phyloP scores from a whole-genome alignment of 2,329 filamentous ascomycete genomes.

The Aspergillus ochraceoroseus region DNA sequence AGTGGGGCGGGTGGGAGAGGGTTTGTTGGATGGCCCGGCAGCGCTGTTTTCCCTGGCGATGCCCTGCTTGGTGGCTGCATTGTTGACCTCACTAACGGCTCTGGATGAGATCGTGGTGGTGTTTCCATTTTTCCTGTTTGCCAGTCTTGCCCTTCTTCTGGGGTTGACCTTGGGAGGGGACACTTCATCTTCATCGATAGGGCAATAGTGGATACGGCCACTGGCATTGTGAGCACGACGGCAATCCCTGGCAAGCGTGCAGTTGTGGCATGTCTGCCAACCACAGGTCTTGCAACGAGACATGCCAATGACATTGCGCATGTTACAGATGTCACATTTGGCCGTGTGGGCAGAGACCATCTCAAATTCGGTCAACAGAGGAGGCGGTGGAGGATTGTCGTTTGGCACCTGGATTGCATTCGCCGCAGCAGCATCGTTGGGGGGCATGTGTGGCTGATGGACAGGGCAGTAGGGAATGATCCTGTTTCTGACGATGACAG shows the following conservation, averaged over 20 bases:
- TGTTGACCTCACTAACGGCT: too few relatives aligned
- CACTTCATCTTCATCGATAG: slow-evolving; percentile 1
- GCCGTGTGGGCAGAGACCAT: slow-evolving; percentile 32
- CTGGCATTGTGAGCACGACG: slow-evolving; percentile 13
- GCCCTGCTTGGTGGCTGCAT: too few relatives aligned
- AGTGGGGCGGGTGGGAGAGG: neutral
- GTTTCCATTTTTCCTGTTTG: neutral
- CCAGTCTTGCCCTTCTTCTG: too few relatives aligned
- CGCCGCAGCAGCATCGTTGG: too few relatives aligned
- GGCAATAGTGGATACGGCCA: slow-evolving; percentile 10
- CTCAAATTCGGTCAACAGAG: slow-evolving; percentile 22
- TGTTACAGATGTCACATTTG: slow-evolving; percentile 38
- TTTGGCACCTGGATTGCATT: too few relatives aligned
- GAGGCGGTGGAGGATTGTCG: neutral
- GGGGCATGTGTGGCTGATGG: too few relatives aligned
- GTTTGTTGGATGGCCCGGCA: too few relatives aligned
- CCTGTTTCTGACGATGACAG: too few relatives aligned
- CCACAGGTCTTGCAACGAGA: slow-evolving; percentile 33
- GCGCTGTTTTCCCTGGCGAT: too few relatives aligned
- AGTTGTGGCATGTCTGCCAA: slow-evolving; percentile 36
- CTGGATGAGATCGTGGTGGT: too few relatives aligned
- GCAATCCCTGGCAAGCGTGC: slow-evolving; percentile 20
- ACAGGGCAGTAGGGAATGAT: too few relatives aligned
- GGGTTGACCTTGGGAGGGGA: neutral
- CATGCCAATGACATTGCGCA: slow-evolving; percentile 32